These are phyloP conservation scores for Hypoxylon sp. DNA, from an alignment of 2,329 filamentous ascomycete species.

Conservation along the genomic window DNA sequence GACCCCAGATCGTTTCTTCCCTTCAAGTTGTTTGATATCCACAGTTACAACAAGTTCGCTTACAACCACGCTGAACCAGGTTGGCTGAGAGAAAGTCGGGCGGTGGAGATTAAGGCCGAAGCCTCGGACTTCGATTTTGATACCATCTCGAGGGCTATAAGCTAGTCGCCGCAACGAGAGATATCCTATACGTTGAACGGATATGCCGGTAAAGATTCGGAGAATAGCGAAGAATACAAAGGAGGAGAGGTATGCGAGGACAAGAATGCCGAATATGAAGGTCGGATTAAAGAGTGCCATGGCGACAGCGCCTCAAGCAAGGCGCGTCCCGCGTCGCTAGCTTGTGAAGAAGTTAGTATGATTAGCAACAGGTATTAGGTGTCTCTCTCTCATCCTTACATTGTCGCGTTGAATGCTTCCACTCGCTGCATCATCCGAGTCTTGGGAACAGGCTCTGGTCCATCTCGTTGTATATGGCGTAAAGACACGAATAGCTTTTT, in stretches of 20 bases:
- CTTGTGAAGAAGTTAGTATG: constrained; percentile 37
- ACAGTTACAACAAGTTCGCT: constrained; percentile 88
- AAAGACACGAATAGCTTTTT: constrained; percentile 35
- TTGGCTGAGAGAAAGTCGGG: constrained; percentile 96
- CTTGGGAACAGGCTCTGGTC: constrained; percentile 41
- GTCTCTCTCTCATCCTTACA: constrained; percentile 42
- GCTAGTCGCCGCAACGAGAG: constrained; percentile 91
- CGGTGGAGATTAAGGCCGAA: constrained; percentile 90
- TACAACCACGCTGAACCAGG: constrained; percentile 92
- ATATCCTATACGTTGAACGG: constrained; percentile 95
- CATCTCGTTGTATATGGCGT: constrained; percentile 47
- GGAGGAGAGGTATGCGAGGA: constrained; percentile 89
- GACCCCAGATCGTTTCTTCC: constrained; percentile 59
- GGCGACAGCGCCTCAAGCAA: constrained; percentile 51
- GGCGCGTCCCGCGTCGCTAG: constrained; percentile 51
- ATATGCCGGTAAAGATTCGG: constrained; percentile 92
- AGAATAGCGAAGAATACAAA: constrained; percentile 95
- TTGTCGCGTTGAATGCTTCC: constrained; percentile 43
- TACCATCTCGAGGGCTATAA: constrained; percentile 89
- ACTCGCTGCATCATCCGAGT: constrained; percentile 49
- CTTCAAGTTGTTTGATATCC: constrained; percentile 78
- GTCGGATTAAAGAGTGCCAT: constrained; percentile 81
- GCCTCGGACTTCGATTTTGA: constrained; percentile 90
- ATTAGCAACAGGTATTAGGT: constrained; percentile 9
- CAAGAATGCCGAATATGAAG: constrained; percentile 87